Conservation (phyloP, 2,329 filamentous ascomycete species). For the Phialophora chinensis region DNA sequence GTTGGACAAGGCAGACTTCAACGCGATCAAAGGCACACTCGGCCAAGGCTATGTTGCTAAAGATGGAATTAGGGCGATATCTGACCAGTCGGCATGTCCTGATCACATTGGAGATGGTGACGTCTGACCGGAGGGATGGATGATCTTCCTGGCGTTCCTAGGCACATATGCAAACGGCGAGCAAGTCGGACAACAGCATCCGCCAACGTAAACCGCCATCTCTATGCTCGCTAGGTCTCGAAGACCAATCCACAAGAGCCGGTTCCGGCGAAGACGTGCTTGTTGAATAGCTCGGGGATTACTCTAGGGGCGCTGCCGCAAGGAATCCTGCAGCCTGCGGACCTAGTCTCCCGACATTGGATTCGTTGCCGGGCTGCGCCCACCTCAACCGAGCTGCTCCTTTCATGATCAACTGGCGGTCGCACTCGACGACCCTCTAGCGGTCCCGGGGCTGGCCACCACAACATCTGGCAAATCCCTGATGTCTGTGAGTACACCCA, state of each 20-base stretch:
- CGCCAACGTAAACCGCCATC: not conserved
- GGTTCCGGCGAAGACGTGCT: not conserved
- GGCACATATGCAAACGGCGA: not conserved
- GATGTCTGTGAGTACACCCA: conserved; percentile 35
- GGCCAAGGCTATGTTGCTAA: not conserved
- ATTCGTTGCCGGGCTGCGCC: not conserved
- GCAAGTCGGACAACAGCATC: not conserved
- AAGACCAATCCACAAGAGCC: not conserved
- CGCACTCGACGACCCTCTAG: not conserved
- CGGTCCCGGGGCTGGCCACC: conserved; percentile 20
- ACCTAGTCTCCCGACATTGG: not conserved
- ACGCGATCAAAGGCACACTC: not conserved
- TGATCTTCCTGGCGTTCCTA: not conserved
- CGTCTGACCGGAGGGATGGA: not conserved
- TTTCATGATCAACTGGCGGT: not conserved
- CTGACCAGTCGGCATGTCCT: not conserved
- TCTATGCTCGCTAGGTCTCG: not conserved
- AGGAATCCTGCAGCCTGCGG: not conserved
- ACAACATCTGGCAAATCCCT: conserved; percentile 37
- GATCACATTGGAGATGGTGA: not conserved
- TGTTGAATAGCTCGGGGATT: not conserved
- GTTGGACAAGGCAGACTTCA: not conserved
- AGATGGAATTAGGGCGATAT: not conserved
- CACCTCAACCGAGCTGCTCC: not conserved
- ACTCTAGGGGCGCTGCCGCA: not conserved